Evolutionary conservation across 2,329 filamentous ascomycete species (phyloP), one percentile per base, ranked within the genome.

Genomic region (Diaporthe aspalathi): DNA sequence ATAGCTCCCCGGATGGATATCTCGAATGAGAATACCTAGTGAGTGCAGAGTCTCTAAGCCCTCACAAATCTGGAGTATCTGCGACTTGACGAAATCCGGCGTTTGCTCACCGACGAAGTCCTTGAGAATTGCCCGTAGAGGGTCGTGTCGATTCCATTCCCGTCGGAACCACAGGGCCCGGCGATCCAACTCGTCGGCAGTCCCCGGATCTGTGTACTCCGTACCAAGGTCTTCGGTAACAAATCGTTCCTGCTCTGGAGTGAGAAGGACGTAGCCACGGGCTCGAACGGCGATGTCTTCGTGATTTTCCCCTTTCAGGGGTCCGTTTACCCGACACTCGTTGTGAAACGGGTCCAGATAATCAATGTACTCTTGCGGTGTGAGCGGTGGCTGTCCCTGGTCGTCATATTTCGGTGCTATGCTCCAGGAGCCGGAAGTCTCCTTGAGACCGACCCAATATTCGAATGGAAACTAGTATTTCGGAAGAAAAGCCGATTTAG

Each of bases 261-360:
- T 65, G 12, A 65, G 45, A 3, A 50, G 20, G 20, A 49, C 7
- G 45, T 65, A 65, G 17, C 60, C 60, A 16, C 50, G 45, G 3
- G 43, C 60, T 1, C 43, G 27, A 17, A 65, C 20, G 17, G 60
- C 60, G 20, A 65, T 11, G 5, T 65, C 29, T n/a, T 65, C 27
- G 0, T 14, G 27, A 0, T 24, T 22, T 65, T 35, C 45, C 27
- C 50, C 45, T 5, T 65, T 65, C 1, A 65, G 20, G 11, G 45
- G 38, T 20, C 32, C n/a, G 8, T 49, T 50, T 0, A n/a, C 60
- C 3, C 45, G 60, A 9, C 45, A 50, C 12, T 65, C 45, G 20
- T 32, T 50, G 29, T 50, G n/a, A 22, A 65, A 49, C 3, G 45
- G 60, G 8, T 65, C 60, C 12, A 65, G 27, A 11, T 65, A 50